Conservation (phyloP, 2,329 filamentous ascomycete genomes). For the Neurospora sp. region DNA sequence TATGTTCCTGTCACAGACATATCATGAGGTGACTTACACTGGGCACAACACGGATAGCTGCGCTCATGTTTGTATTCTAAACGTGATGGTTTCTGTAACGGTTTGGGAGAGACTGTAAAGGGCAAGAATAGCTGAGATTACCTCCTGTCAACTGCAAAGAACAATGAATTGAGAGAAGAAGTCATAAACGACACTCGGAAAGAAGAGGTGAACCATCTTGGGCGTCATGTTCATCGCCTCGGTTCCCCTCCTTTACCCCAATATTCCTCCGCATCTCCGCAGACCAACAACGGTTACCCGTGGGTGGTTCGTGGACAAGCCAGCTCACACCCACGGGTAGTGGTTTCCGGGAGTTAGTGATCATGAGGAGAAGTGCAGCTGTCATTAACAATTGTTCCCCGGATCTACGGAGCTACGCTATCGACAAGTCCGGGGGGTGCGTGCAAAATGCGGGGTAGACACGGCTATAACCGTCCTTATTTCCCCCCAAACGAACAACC, state of each 20-base stretch:
- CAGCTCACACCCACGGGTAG: background rate
- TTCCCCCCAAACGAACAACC: background rate
- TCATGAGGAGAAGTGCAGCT: background rate
- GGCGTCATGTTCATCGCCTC: background rate
- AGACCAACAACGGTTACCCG: background rate
- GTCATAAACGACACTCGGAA: background rate
- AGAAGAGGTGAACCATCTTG: background rate
- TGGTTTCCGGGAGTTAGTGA: background rate
- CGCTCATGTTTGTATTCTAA: slow-evolving; percentile 10
- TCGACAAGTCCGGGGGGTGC: background rate
- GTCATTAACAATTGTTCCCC: background rate
- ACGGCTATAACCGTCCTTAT: background rate
- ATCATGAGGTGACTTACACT: slow-evolving; percentile 14
- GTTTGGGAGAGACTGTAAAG: background rate
- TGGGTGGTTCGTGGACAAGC: no score
- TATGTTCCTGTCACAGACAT: background rate
- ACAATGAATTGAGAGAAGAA: background rate
- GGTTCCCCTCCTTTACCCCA: background rate
- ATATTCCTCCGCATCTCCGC: background rate
- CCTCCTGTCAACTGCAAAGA: background rate
- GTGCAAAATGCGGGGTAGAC: background rate
- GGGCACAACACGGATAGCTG: slow-evolving; percentile 20
- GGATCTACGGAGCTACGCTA: background rate
- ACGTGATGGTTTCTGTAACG: background rate
- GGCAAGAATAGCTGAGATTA: background rate